Evolutionary conservation across 2,329 filamentous ascomycete genomes (phyloP).

Genomic region (Helotiales sp.): DNA sequence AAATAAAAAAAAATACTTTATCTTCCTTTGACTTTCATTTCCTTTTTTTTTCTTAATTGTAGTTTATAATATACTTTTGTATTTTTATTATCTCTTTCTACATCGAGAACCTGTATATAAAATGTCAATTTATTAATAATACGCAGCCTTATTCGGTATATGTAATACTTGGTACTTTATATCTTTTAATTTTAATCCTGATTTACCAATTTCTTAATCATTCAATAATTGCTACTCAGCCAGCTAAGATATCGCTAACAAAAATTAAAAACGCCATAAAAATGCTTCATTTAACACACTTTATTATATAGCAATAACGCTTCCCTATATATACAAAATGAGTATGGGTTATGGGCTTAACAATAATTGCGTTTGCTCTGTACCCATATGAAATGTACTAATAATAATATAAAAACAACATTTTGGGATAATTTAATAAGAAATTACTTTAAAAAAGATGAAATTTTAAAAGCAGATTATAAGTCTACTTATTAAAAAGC

Average conservation of each 20-base stretch:
- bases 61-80: background rate
- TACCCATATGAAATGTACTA: too few species aligned
- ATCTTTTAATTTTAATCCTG: background rate
- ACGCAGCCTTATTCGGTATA: background rate
- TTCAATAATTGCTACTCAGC: background rate
- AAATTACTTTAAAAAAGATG: background rate
- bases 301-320: background rate
- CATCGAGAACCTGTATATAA: conserved; percentile 7
- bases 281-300: background rate
- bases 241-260: background rate
- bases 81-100: background rate
- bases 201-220: background rate
- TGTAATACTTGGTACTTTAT: background rate
- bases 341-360: background rate
- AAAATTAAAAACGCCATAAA: background rate
- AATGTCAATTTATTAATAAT: conserved; percentile 4
- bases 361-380: too few species aligned
- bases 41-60: background rate
- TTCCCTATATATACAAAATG: background rate
- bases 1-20: conserved; percentile 1
- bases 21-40: background rate
- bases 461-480: background rate
- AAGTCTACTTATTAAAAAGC: background rate
- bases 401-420: too few species aligned
- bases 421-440: too few species aligned